Percentiles rank a stretch among this genome's conserved stretches.
Conservation (phyloP, 2,329 filamentous ascomycete genomes). For the Leptographium galeiforme region DNA sequence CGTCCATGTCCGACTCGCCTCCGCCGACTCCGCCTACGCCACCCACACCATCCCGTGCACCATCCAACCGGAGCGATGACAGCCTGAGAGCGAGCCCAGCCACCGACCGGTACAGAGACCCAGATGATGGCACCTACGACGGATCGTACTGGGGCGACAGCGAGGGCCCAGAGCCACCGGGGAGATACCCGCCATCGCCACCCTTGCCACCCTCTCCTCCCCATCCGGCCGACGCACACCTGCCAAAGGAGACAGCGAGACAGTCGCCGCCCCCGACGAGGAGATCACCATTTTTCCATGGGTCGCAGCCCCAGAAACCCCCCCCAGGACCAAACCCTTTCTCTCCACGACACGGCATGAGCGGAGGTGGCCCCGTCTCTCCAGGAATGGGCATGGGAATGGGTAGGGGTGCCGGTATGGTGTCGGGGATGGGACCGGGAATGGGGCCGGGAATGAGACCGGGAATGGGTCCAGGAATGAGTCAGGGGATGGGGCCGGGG, state of each 20-base stretch:
- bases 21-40: not conserved
- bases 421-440: not conserved
- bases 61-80: not conserved
- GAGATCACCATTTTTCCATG: not conserved
- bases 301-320: not conserved
- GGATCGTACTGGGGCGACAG: not conserved
- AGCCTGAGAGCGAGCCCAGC: not conserved
- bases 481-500: not conserved
- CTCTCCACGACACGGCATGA: not conserved
- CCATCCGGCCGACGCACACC: not conserved
- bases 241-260: not conserved
- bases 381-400: not conserved
- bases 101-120: not conserved
- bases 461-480: not conserved
- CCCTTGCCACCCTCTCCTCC: not conserved
- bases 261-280: not conserved
- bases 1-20: not conserved
- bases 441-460: not conserved
- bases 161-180: not conserved
- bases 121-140: not conserved
- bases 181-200: not conserved
- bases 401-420: not conserved
- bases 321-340: not conserved
- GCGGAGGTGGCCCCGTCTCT: not conserved
- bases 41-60: not conserved